Evolutionary conservation across 257 asterid species (phyloP).

Genomic region (Forsythia viridissima): DNA sequence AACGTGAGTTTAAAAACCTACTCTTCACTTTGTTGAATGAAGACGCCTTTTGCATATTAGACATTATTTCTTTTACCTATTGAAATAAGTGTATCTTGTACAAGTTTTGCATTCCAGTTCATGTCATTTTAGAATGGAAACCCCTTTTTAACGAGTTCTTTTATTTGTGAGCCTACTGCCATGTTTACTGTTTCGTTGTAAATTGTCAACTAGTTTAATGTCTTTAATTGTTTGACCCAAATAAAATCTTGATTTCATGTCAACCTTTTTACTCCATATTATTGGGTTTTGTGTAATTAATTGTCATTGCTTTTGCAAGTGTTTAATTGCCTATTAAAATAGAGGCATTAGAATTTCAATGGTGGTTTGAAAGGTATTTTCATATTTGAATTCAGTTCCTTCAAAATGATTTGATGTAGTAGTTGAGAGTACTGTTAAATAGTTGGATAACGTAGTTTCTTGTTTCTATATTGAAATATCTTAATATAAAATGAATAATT

Average conservation of each 20-base stretch:
- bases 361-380: background rate
- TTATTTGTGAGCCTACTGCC: background rate
- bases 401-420: background rate
- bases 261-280: background rate
- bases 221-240: background rate
- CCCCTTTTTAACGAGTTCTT: background rate
- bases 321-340: background rate
- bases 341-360: background rate
- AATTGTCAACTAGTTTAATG: background rate
- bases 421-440: background rate
- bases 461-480: background rate
- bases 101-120: background rate
- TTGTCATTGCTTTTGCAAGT: background rate
- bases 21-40: slow-evolving; percentile 1
- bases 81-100: background rate
- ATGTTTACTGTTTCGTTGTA: background rate
- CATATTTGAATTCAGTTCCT: background rate
- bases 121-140: background rate
- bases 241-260: background rate
- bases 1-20: slow-evolving; percentile 47
- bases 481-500: background rate
- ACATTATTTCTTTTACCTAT: slow-evolving; percentile 1
- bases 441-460: no score
- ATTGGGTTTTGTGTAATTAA: background rate
- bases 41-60: slow-evolving; percentile 9